Evolutionary conservation across 805 yeast species (phyloP).

Genomic region (Tetrapisispora namnaoensis): DNA sequence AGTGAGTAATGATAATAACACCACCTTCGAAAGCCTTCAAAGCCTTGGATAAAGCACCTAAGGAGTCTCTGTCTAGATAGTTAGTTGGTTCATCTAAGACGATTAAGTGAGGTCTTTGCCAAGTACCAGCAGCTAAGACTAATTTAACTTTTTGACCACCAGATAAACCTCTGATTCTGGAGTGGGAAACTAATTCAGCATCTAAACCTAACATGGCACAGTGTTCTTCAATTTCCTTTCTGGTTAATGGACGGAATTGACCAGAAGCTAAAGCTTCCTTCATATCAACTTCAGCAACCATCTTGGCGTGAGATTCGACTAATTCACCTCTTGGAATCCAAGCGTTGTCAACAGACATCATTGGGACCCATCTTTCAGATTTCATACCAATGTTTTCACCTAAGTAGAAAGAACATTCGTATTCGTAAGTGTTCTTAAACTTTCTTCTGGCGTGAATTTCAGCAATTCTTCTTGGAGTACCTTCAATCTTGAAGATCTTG

Average conservation of each 20-base stretch:
- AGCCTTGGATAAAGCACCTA: constrained; percentile 99
- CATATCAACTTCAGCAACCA: constrained; percentile 99
- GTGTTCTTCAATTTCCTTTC: constrained; percentile 99
- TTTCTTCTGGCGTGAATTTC: constrained; percentile 95
- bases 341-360: constrained; percentile 99
- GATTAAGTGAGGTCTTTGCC: constrained; percentile 99
- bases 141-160: constrained; percentile 99
- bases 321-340: constrained; percentile 99
- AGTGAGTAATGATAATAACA: constrained; percentile 98
- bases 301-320: constrained; percentile 93
- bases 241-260: constrained; percentile 99
- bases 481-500: constrained; percentile 98
- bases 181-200: constrained; percentile 98
- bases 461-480: constrained; percentile 94
- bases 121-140: constrained; percentile 99
- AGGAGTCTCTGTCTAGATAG: constrained; percentile 97
- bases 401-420: constrained; percentile 93
- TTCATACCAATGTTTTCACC: constrained; percentile 99
- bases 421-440: constrained; percentile 99
- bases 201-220: constrained; percentile 98
- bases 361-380: constrained; percentile 98
- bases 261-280: constrained; percentile 99
- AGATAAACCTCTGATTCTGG: constrained; percentile 99
- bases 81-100: constrained; percentile 99
- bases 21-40: constrained; percentile 99